Evolutionary conservation across 164 flowering plant genomes (phyloP).

Genomic region (Hamamelis virginiana): DNA sequence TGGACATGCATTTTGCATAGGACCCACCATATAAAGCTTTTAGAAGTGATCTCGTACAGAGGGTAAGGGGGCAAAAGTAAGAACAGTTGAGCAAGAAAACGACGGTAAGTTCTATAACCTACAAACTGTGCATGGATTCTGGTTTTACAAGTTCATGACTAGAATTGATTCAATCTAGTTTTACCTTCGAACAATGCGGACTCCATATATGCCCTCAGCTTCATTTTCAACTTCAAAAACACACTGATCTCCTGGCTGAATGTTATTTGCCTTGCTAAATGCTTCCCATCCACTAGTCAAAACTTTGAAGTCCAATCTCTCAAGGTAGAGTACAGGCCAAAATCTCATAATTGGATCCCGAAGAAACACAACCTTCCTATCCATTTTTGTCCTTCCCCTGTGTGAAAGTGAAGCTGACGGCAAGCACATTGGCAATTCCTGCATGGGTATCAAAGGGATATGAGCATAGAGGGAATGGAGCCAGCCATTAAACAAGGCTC

Average conservation of each 20-base stretch:
- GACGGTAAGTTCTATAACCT: too few species aligned
- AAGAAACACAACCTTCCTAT: constrained; percentile 25
- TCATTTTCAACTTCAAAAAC: constrained; percentile 13
- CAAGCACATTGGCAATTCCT: constrained; percentile 29
- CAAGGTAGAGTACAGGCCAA: constrained; percentile 44
- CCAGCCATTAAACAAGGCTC: too few species aligned
- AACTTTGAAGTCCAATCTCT: constrained; percentile 6
- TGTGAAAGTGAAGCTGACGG: constrained; percentile 6
- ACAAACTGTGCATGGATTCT: too few species aligned
- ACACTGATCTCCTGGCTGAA: constrained; percentile 35
- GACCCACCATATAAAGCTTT: too few species aligned
- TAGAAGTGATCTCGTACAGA: too few species aligned
- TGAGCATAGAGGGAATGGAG: background rate
- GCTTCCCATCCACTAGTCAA: constrained; percentile 37
- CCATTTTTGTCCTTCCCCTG: constrained; percentile 3
- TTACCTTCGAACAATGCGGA: constrained; percentile 5
- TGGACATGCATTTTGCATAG: too few species aligned
- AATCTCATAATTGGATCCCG: constrained; percentile 27
- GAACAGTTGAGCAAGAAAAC: too few species aligned
- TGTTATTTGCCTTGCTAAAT: constrained; percentile 32
- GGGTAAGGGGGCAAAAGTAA: too few species aligned
- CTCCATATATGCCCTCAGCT: constrained; percentile 15
- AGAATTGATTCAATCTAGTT: too few species aligned
- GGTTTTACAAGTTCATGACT: too few species aligned
- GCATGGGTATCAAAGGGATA: constrained; percentile 11